Base-by-base conservation (phyloP, 441 rosid genomes). In the Corymbia calophylla region DNA sequence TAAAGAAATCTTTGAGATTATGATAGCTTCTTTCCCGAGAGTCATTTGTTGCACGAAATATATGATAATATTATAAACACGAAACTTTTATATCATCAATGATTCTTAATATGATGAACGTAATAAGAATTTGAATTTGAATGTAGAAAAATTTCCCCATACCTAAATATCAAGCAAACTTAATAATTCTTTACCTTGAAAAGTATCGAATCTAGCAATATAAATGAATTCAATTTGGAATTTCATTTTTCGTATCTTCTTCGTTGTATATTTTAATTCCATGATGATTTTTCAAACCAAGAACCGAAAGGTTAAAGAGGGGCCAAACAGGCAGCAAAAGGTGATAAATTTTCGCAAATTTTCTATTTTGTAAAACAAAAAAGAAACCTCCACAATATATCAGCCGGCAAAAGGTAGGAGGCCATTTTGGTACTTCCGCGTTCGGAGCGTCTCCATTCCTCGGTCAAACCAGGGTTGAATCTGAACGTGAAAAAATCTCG, bases 61-160 rank as follows among this genome's bases (percentile, higher is more conserved):
- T 18, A 19, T 9, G 49, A 1, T 35, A 70, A 73, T 21, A 10
- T 73, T 39, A 73, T 73, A 39, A 13, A 0, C 5, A 9, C 1
- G 1, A 0, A 39, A 21, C 5, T 17, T 39, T 35, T 1, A 3
- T 21, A 15, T 5, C 4, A 11, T 35, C 4, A 10, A 6, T 1
- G 1, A 19, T 4, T 70, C 3, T 0, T 19, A 5, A 35, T 11
- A 12, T 5, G 27, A 35, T 5, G 1, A 73, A 32, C 4, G 0
- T 17, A 25, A 66, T 6, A 8, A 17, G 0, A 66, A 31, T 31
- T 31, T 9, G 8, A 68, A 32, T 68, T 68, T 5, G 4, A 77
- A 8, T 23, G 17, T 39, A 21, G 1, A 35, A 70, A 27, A 70
- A 32, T 9, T 35, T 70, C 3, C 81, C 9, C 48, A 1, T 1